These are phyloP conservation scores for Verticillium albo-atrum DNA, from an alignment of 2,329 filamentous ascomycete genomes.

Conservation along the genomic window DNA sequence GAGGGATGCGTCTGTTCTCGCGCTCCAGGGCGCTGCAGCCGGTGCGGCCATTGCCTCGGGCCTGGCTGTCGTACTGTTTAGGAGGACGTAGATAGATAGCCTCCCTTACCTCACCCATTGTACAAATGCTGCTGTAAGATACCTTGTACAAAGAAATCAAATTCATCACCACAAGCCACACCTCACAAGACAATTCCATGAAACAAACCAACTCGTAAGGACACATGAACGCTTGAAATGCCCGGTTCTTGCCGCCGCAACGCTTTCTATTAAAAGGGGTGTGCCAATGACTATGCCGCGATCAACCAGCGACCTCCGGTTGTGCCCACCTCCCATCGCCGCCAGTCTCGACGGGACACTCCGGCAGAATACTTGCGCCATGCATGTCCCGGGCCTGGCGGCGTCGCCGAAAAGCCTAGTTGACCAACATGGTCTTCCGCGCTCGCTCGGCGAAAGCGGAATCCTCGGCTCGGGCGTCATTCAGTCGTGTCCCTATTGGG, in stretches of 20 bases:
- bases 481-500: neutral
- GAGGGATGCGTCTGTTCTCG: constrained; percentile 66
- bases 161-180: constrained; percentile 2
- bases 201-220: too few relatives aligned
- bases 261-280: neutral
- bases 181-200: neutral
- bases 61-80: constrained; percentile 43
- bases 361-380: neutral
- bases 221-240: too few relatives aligned
- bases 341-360: neutral
- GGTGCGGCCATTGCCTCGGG: constrained; percentile 59
- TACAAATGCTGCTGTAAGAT: neutral
- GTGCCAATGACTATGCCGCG: neutral
- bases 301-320: neutral
- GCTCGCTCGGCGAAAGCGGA: neutral
- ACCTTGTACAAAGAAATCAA: neutral
- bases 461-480: neutral
- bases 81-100: constrained; percentile 24
- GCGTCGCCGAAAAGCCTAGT: neutral
- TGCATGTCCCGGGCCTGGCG: neutral
- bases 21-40: constrained; percentile 60
- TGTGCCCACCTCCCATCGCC: neutral
- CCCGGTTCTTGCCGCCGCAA: neutral
- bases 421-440: neutral
- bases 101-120: neutral